These are phyloP conservation scores for Paraphaeosphaeria sporulosa DNA, from an alignment of 2,329 filamentous ascomycete species.

Conservation along the genomic window DNA sequence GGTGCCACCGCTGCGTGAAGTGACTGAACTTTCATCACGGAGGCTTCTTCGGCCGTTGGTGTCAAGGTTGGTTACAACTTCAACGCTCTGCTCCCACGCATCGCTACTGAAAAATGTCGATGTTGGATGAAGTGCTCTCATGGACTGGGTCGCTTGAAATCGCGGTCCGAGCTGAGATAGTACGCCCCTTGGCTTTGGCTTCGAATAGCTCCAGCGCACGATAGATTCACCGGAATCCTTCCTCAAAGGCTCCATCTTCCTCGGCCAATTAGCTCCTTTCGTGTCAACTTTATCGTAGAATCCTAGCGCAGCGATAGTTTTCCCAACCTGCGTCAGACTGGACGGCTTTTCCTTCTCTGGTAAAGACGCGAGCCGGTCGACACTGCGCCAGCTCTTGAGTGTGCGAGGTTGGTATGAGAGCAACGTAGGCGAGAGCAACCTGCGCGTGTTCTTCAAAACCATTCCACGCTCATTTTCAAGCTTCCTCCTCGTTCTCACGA, in stretches of 20 bases:
- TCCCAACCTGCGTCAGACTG: neutral
- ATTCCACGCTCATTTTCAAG: neutral
- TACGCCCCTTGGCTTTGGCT: neutral
- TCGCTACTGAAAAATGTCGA: conserved; percentile 7
- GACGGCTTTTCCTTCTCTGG: neutral
- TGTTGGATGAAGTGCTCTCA: conserved; percentile 15
- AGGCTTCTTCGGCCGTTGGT: neutral
- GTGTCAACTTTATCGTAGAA: neutral
- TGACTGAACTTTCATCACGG: neutral
- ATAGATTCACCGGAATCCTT: neutral
- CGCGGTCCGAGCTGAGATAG: neutral
- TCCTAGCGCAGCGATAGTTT: neutral
- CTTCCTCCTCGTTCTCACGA: neutral
- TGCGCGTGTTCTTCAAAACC: neutral
- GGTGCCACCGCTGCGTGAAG: neutral
- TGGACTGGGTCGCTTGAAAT: conserved; percentile 5
- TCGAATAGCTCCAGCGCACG: neutral
- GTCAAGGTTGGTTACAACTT: neutral
- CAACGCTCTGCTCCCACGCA: neutral
- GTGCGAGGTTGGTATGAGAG: conserved; percentile 1
- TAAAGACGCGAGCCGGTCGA: neutral
- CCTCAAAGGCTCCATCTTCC: neutral
- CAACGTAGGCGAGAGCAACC: neutral
- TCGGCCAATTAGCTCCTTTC: neutral
- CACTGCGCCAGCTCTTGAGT: neutral